Evolutionary conservation across 2,329 filamentous ascomycete species (phyloP).

Genomic region (Penicillium expansum): DNA sequence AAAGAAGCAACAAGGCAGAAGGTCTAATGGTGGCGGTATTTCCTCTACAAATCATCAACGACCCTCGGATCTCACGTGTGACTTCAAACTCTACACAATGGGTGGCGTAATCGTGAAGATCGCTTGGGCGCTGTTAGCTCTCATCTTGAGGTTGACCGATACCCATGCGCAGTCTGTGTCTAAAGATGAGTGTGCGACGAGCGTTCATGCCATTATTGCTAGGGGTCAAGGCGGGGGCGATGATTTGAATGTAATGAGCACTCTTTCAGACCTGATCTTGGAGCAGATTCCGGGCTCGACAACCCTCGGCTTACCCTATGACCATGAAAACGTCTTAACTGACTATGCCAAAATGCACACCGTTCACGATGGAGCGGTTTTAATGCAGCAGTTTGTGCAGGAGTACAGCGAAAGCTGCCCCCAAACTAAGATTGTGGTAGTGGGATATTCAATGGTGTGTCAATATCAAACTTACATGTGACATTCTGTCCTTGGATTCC

Average conservation of each 20-base stretch:
- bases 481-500: not conserved
- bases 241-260: constrained; percentile 23
- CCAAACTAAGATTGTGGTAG: constrained; percentile 19
- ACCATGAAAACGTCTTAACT: constrained; percentile 13
- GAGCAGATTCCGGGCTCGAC: constrained; percentile 24
- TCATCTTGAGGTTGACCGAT: not conserved
- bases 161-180: constrained; percentile 13
- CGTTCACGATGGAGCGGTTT: constrained; percentile 12
- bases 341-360: constrained; percentile 15
- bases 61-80: not conserved
- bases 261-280: constrained; percentile 21
- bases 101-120: constrained; percentile 12
- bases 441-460: constrained; percentile 25
- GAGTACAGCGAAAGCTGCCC: constrained; percentile 22
- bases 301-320: constrained; percentile 21
- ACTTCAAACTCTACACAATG: not conserved
- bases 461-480: not conserved
- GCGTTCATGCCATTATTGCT: constrained; percentile 24
- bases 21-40: not conserved
- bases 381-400: constrained; percentile 25
- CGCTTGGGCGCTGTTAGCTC: constrained; percentile 3
- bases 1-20: not conserved
- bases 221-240: constrained; percentile 24
- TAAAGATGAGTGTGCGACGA: constrained; percentile 16
- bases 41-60: not conserved